phyloP scores from a whole-genome alignment of 495 filamentous ascomycete genomes.

The Xylaria sp. region DNA sequence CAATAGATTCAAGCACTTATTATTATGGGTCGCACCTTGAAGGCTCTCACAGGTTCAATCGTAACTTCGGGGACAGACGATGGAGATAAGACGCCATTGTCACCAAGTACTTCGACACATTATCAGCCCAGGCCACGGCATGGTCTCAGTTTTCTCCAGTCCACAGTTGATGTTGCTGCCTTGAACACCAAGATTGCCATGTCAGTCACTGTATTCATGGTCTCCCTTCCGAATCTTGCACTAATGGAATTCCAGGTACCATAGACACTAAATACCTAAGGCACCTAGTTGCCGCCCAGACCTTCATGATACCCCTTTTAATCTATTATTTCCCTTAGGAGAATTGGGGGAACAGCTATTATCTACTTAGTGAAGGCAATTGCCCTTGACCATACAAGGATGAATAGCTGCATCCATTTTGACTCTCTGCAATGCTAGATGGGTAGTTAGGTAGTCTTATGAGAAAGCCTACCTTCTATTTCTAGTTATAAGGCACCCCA shows the following conservation, averaged over 20 bases:
- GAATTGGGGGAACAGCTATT: background rate
- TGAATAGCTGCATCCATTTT: background rate
- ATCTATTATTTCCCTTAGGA: background rate
- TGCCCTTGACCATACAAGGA: background rate
- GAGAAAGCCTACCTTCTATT: background rate
- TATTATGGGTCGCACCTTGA: background rate
- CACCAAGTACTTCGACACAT: background rate
- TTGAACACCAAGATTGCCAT: background rate
- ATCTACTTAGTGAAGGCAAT: background rate
- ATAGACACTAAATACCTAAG: background rate
- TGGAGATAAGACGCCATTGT: background rate
- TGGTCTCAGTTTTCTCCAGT: background rate
- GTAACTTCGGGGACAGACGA: background rate
- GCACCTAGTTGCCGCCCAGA: no score
- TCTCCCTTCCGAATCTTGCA: background rate
- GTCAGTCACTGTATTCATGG: background rate
- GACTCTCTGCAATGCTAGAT: no score
- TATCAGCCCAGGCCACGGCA: background rate
- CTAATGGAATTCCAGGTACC: background rate
- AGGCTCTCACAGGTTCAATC: background rate
- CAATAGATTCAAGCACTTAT: slow-evolving; percentile 23
- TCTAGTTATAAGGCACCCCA: no score
- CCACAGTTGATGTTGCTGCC: background rate
- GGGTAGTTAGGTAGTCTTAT: no score
- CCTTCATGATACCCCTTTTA: background rate